Evolutionary conservation across 208 protist genomes (phyloP).

Genomic region (Spongospora subterranea): DNA sequence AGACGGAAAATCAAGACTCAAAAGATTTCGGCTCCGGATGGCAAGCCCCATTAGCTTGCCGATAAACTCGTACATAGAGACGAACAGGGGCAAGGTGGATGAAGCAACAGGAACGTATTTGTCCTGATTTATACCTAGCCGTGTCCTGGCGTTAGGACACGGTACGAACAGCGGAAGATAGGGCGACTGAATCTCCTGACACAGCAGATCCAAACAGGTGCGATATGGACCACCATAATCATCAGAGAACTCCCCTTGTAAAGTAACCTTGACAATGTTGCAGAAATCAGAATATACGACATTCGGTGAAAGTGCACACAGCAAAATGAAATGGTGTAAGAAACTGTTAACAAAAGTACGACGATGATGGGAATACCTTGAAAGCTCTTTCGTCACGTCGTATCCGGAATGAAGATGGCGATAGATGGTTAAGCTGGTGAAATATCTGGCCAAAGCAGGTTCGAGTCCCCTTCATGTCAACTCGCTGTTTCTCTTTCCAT

Average conservation of each 20-base stretch:
- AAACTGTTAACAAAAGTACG: not conserved
- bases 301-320: too few relatives aligned
- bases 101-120: constrained; percentile 62
- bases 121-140: constrained; percentile 64
- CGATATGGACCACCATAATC: constrained; percentile 68
- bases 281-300: not conserved
- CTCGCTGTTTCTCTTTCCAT: constrained; percentile 12
- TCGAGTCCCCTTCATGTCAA: constrained; percentile 40
- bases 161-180: constrained; percentile 65
- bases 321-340: too few relatives aligned
- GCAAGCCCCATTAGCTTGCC: constrained; percentile 67
- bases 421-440: constrained; percentile 52
- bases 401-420: not conserved
- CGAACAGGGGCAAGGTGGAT: constrained; percentile 52
- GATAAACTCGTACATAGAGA: constrained; percentile 68
- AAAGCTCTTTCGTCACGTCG: constrained; percentile 40
- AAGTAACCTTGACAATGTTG: constrained; percentile 56
- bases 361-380: not conserved
- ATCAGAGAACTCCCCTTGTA: constrained; percentile 64
- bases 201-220: constrained; percentile 60
- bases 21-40: constrained; percentile 57
- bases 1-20: constrained; percentile 66
- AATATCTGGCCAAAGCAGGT: constrained; percentile 66
- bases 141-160: constrained; percentile 57
- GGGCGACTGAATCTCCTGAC: constrained; percentile 66